phyloP scores from a whole-genome alignment of 768 basidiomycete species.

The Trametes meyenii region DNA sequence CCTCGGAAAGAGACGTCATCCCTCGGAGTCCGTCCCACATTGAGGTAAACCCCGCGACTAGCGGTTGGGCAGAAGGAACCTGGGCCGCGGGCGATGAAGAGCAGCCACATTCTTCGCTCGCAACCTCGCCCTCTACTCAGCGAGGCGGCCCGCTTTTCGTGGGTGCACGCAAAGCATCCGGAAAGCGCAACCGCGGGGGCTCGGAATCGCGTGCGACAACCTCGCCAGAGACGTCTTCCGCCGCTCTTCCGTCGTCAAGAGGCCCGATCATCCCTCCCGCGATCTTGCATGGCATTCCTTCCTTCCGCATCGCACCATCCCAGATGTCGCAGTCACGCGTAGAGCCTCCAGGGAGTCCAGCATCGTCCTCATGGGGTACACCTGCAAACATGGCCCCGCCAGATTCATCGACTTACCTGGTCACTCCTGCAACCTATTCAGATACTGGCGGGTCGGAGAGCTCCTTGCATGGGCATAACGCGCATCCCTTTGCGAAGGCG shows the following conservation, averaged over 20 bases:
- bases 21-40: conserved; percentile 15
- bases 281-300: background rate
- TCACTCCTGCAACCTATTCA: background rate
- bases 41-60: conserved; percentile 17
- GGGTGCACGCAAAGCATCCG: conserved; percentile 4
- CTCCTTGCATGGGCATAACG: conserved; percentile 11
- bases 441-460: conserved; percentile 1
- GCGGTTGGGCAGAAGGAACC: conserved; percentile 21
- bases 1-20: background rate
- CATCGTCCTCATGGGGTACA: conserved; percentile 19
- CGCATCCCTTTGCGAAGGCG: conserved; percentile 23
- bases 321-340: background rate
- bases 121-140: background rate
- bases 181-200: conserved; percentile 8
- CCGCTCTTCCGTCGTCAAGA: background rate
- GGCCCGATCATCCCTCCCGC: conserved; percentile 1
- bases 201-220: background rate
- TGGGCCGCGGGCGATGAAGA: conserved; percentile 11
- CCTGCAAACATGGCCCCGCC: conserved; percentile 16
- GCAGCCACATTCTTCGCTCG: background rate
- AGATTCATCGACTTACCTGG: conserved; percentile 15
- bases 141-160: background rate
- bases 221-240: background rate
- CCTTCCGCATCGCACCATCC: conserved; percentile 12
- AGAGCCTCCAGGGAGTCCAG: conserved; percentile 12